Base-by-base conservation (phyloP, 2,329 filamentous ascomycete genomes). In the Didymella sp. region DNA sequence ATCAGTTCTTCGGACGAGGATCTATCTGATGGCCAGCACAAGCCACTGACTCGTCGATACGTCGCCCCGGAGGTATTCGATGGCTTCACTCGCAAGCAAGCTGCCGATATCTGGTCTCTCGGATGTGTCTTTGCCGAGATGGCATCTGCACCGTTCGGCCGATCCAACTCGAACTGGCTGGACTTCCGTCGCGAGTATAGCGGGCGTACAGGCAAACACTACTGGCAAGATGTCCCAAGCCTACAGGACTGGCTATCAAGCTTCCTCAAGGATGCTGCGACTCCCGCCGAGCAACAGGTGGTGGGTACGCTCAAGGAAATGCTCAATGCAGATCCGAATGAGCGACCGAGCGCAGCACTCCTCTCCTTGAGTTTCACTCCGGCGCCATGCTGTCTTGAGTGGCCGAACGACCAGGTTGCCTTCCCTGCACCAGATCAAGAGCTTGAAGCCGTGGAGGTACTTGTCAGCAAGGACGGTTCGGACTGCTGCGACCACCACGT, bases 51-150 rank as follows among this genome's bases (percentile, higher is more conserved):
- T 37, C 69, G 69, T 43, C 68, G 69, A 60, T 76, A 76, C 51
- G 67, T 68, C 13, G 75, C 75, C 1, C 75, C 73, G 0, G 75
- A 77, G 52, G 70, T 74, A 4, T 63, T 68, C 2, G 59, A 62
- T n/a, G 67, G 69, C 28, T 59, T 62, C 17, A 59, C 59, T 31
- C 70, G 73, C 33, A 69, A 69, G 27, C 61, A 67, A 56, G 67
- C 71, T n/a, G 69, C 75, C 6, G 94, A 99, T 72, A 89, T 98
- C 58, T 99, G 95, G 95, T 96, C 92, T 17, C 84, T 99, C 12
- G 94, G 95, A 49, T 99, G 95, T 73, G 95, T 99, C 38, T 91
- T 99, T 64, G 84, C 96, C 28, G 95, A 99, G 77, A 98, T 99
- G 94, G 91, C 91, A 24, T 63, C 66, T 22, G 60, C 67, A 30